Base-by-base conservation (phyloP, 805 yeast genomes). In the Ogataea zsoltii region DNA sequence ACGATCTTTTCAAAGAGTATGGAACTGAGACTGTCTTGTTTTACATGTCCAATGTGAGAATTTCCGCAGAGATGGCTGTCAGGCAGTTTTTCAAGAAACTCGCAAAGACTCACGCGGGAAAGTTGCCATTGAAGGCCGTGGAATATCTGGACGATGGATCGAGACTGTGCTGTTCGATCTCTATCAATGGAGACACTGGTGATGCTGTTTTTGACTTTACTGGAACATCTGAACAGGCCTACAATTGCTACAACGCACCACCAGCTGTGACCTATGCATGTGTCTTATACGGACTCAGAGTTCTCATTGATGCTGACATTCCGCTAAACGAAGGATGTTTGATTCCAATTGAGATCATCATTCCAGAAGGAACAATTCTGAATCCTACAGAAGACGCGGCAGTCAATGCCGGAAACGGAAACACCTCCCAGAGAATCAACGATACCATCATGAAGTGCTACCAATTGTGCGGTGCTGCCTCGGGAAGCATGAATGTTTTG, bases 401-500 rank as follows among this genome's bases (percentile, higher is more conserved):
- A 16, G 63, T 58, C 15, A 46, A 46, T 12, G 65, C 67, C 33
- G 82, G 80, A 33, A 79, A 77, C 53, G 81, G 78, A n/a, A 83
- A 86, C 66, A 89, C 96, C 1, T 83, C 95, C 2, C 97, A 90
- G 65, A 76, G 96, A 55, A 82, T 90, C 31, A 87, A 91, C 1
- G 96, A 88, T 65, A 89, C 84, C 3, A 76, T 90, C 25, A 71
- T 90, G 58, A 82, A 82, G 56, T 91, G 96, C 0, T 88, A 88
- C 60, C 75, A 79, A 47, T 84, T 88, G 3, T 82, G 86, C 59
- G 95, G 96, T 3, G 96, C 89, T 47, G 86, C 96, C 1, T 95
- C 88, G 61, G 96, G 96, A 31, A 88, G 91, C 45, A 86, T 92
- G 67, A 89, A 89, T 66, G 88, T 87, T 66, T 75, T 90, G 51